Evolutionary conservation across 1,284 basidiomycete species (phyloP), one percentile per base, ranked within the genome.

Genomic region (Apiotrichum veenhuisii): DNA sequence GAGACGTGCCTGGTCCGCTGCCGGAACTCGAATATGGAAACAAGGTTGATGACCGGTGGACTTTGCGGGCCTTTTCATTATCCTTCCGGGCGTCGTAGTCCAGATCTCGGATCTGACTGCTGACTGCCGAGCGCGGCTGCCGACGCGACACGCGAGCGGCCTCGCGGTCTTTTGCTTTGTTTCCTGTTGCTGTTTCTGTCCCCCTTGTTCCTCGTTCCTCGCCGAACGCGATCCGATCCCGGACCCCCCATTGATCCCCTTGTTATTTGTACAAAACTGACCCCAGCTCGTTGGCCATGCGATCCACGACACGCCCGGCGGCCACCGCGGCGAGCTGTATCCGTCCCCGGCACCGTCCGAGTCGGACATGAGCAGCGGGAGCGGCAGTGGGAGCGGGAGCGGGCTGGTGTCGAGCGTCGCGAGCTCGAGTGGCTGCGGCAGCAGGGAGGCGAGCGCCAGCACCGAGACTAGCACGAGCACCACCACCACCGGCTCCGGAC

Each of bases 211-310:
- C 30, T 30, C 12, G 30, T 30, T 5, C 30, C 30, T 30, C 12
- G 30, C 7, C 30, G 7, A 30, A n/a, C n/a, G n/a, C n/a, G n/a
- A n/a, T n/a, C n/a, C n/a, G 7, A 17, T 37, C 17, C 4, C 36
- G 7, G 36, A 17, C 36, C 36, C 8, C 36, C 14, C 8, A 37
- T 37, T 18, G 7, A 4, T 17, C 36, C 14, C 4, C 7, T 17
- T 37, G 11, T 17, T 4, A 14, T 37, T 37, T 37, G 4, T 37
- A 12, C 30, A 30, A 7, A 12, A 30, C 30, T 30, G 30, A 15
- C 14, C 14, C 3, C 22, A 59, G 53, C 50, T 64, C 17, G 59
- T 69, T n/a, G 66, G 68, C 1, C 68, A 71, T 60, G 66, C 62
- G 14, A n/a, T 70, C 30, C 66, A 59, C 25, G 45, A 46, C 8